A percentile compares a stretch with the other conserved stretches of the same genome.
Evolutionary conservation across 1,139 yeast genomes (phyloP).

Genomic region (Candida pseudoviswanathii): DNA sequence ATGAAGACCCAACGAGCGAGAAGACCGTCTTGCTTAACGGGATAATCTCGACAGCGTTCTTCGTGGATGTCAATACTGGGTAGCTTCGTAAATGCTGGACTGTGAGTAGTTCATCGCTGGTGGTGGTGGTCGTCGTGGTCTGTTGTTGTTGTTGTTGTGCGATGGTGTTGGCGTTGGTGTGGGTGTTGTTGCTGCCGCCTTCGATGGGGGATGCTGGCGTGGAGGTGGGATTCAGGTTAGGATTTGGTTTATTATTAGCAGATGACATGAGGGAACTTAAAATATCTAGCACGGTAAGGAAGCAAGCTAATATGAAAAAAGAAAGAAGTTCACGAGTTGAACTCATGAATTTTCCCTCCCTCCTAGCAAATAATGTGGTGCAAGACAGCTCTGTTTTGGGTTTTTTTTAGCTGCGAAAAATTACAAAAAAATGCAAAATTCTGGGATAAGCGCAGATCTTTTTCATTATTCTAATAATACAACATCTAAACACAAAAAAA

Average conservation of each 20-base stretch:
- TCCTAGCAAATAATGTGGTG: conserved; percentile 3
- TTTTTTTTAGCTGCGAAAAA: conserved; percentile 8
- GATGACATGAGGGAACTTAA: conserved; percentile 13
- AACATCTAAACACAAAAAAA: neutral
- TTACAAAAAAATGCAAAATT: conserved; percentile 3
- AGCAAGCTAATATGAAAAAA: conserved; percentile 16
- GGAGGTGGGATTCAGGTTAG: neutral
- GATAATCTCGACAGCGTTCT: conserved; percentile 19
- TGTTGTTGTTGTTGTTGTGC: neutral
- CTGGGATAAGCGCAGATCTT: neutral
- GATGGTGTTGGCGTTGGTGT: too few species aligned
- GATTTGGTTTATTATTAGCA: conserved; percentile 6
- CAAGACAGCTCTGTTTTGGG: neutral
- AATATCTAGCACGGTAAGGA: conserved; percentile 17
- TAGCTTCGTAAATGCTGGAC: conserved; percentile 26
- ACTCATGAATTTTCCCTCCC: conserved; percentile 11
- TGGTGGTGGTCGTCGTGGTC: neutral
- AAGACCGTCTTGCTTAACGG: conserved; percentile 23
- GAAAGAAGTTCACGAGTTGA: conserved; percentile 16
- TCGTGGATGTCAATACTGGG: conserved; percentile 26
- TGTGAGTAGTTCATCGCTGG: conserved; percentile 10
- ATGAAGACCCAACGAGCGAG: conserved; percentile 12
- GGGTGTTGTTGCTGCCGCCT: neutral
- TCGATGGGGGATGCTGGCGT: conserved; percentile 3
- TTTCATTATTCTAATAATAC: neutral